Evolutionary conservation across 1,284 basidiomycete species (phyloP), one percentile per base, ranked within the genome.

Genomic region (Malassezia vespertilionis): DNA sequence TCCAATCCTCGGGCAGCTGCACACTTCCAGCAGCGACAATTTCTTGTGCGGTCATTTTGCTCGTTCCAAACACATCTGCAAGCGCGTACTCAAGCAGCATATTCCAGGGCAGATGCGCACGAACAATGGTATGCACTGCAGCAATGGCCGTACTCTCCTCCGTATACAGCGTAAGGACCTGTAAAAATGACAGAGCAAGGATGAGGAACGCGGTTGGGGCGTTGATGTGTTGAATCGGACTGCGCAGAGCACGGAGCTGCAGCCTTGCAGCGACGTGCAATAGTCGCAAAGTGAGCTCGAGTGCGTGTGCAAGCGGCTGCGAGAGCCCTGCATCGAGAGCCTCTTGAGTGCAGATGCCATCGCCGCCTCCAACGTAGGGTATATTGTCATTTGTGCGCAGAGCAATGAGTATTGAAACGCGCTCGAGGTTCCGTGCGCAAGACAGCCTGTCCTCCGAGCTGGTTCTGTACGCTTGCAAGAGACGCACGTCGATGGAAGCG

Each of bases 1-100:
- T 86, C 87, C 89, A 95, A 69, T 97, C 93, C 71, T 97, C 93
- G 0, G 85, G 80, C 2, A 97, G 74, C 0, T 88, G 84, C n/a
- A n/a, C n/a, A n/a, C n/a, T n/a, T n/a, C n/a, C n/a, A n/a, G n/a
- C n/a, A n/a, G n/a, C n/a, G 11, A 78, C 74, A 14, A 21, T 33
- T 4, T 46, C 33, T 8, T 54, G 4, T 14, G 37, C 35, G 46
- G 33, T 12, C 49, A 49, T 11, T 49, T 31, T 11, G 49, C 44
- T 27, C 5, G 26, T 18, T 43, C 28, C 26, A 52, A 27, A 30
- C 11, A 35, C 47, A 21, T 50, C 32, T 14, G 18, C 28, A 9
- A 33, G 30, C 15, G 28, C 47, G 18, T 28, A 40, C 20, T 22
- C 23, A 37, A 44, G 17, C 24, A 96, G 75, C 23, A 79, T 77